phyloP scores from a whole-genome alignment of 495 filamentous ascomycete species.

The Penicillium turbatum region DNA sequence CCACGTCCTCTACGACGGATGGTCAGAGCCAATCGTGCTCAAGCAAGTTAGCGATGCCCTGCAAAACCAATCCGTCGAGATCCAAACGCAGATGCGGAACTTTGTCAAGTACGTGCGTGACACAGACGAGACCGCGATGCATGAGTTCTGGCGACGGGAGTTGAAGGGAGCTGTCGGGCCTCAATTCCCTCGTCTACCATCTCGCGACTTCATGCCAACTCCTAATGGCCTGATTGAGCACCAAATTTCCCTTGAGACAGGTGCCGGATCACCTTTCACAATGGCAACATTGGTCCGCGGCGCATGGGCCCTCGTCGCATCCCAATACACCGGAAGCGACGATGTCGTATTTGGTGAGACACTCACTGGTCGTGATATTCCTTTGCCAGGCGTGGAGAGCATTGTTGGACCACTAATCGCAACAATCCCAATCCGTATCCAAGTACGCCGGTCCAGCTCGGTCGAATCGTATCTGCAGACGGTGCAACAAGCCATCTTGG shows the following conservation, averaged over 20 bases:
- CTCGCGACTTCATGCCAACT: constrained; percentile 49
- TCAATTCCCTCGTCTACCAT: constrained; percentile 56
- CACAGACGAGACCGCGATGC: constrained; percentile 32
- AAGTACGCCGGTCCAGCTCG: constrained; percentile 23
- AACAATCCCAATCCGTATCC: constrained; percentile 59
- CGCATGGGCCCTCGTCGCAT: constrained; percentile 57
- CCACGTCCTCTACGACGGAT: constrained; percentile 67
- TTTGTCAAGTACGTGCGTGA: constrained; percentile 42
- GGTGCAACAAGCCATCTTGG: constrained; percentile 51
- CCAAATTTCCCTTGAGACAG: constrained; percentile 41
- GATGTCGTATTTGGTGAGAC: constrained; percentile 60
- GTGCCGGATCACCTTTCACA: constrained; percentile 42
- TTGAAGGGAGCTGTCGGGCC: constrained; percentile 49
- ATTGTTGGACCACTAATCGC: constrained; percentile 58
- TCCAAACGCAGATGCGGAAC: constrained; percentile 32
- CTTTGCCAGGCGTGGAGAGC: constrained; percentile 42
- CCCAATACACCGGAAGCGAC: constrained; percentile 48
- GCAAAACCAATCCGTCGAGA: constrained; percentile 15
- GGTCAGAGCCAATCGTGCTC: constrained; percentile 55
- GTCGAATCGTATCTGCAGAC: constrained; percentile 35
- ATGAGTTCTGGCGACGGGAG: constrained; percentile 42
- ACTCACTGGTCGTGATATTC: constrained; percentile 47
- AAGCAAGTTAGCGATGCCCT: constrained; percentile 46
- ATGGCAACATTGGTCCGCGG: constrained; percentile 57
- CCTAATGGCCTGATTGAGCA: constrained; percentile 50